Base-by-base conservation (phyloP, 1,284 basidiomycete species). In the Melampsora americana region DNA sequence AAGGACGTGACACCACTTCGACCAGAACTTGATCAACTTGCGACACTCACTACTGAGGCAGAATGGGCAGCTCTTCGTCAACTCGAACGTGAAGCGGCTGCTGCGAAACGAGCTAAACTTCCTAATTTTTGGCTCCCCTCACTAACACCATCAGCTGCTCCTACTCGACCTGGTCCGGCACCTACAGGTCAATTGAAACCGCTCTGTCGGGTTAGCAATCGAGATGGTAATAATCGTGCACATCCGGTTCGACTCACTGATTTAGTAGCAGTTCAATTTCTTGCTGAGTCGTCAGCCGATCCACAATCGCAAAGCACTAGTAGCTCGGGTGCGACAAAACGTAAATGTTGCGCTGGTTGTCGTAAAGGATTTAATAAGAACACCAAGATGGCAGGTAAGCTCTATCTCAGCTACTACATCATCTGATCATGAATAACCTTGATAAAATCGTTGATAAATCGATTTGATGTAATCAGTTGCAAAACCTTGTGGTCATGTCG, bases 51-150 rank as follows among this genome's bases (percentile, higher is more conserved):
- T 9, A 73, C 71, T 23, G 62, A 60, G 28, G 71, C 71, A 7
- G 71, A 73, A 66, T 32, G 64, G 39, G 64, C 48, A 23, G 71
- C 71, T 7, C 26, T 73, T 18, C 62, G 66, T 32, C 62, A 60
- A 26, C 60, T 73, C 23, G 62, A 66, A 44, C 62, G 48, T 14
- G 71, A 73, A 56, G 62, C 71, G 32, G 7, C 66, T 14, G 71
- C 32, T 59, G 50, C 71, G n/a, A 50, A 61, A 42, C 46, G 71
- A 23, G 46, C 71, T 20, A 73, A 73, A 60, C 23, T 73, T 35
- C 64, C 71, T 23, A 73, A 73, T 61, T 73, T 73, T 73, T 73
- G 71, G 71, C 71, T 73, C 6, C 71, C 71, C 20, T 73, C 71
- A 23, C 64, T 73, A 20, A 73, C 71, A 59, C 71, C 71, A 16